A percentile compares a stretch with the other conserved stretches of the same genome.
Evolutionary conservation across 225 moss, liverwort and hornwort species (phyloP).

Genomic region (Sphagnum tenellum): DNA sequence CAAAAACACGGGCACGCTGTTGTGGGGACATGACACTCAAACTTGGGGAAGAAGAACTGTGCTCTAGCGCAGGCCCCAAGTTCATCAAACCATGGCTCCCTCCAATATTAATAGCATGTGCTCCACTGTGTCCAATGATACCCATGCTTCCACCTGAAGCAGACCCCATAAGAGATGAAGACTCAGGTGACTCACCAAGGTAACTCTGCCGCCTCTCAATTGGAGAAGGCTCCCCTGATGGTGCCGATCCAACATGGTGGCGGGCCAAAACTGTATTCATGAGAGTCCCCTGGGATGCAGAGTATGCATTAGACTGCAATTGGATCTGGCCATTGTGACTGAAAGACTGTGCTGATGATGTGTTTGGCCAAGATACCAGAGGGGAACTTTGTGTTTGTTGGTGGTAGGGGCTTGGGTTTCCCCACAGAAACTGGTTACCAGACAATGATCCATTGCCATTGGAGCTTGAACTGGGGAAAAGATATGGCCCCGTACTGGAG

Average conservation of each 20-base stretch:
- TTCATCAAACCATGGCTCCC: conserved; percentile 73
- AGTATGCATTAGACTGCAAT: conserved; percentile 62
- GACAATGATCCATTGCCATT: conserved; percentile 68
- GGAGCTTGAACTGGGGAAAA: conserved; percentile 32
- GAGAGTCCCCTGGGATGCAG: conserved; percentile 68
- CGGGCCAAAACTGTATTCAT: conserved; percentile 48
- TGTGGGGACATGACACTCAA: conserved; percentile 86
- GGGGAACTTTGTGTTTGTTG: conserved; percentile 86
- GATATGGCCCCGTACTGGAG: conserved; percentile 31
- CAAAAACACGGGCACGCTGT: conserved; percentile 71
- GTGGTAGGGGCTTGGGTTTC: conserved; percentile 62
- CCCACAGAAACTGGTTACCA: conserved; percentile 87
- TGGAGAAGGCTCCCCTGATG: conserved; percentile 76
- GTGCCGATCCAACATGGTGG: conserved; percentile 90
- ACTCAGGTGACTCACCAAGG: conserved; percentile 75
- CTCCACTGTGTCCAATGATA: conserved; percentile 58
- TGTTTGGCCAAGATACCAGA: conserved; percentile 72
- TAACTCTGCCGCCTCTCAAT: conserved; percentile 80
- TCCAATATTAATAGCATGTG: conserved; percentile 78
- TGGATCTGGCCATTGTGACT: conserved; percentile 71
- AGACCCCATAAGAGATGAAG: conserved; percentile 57
- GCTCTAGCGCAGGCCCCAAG: conserved; percentile 58
- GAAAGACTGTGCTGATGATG: conserved; percentile 78
- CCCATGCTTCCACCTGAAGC: conserved; percentile 45
- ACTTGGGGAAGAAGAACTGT: conserved; percentile 59